Percentiles rank a stretch among this genome's conserved stretches.
Conservation (phyloP, 1,284 basidiomycete genomes). For the Rhodotorula sp. region DNA sequence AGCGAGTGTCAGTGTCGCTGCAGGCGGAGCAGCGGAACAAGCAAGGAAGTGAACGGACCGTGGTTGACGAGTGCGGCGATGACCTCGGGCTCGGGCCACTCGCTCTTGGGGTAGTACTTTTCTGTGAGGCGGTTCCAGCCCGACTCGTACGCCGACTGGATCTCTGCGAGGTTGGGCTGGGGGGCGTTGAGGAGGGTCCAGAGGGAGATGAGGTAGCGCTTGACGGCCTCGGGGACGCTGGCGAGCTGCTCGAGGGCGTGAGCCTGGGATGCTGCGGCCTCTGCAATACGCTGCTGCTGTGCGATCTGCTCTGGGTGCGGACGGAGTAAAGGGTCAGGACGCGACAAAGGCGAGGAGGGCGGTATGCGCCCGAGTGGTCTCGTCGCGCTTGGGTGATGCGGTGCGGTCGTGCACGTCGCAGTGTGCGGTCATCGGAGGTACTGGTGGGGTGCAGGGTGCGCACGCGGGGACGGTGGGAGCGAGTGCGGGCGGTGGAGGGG, state of each 20-base stretch:
- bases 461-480: too few species aligned
- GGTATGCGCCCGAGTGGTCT: too few species aligned
- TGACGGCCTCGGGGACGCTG: slow-evolving; percentile 42
- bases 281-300: slow-evolving; percentile 43
- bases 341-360: neutral
- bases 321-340: neutral
- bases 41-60: slow-evolving; percentile 57
- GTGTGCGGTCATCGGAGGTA: too few species aligned
- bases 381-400: too few species aligned
- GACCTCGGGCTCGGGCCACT: slow-evolving; percentile 97
- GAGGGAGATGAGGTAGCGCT: slow-evolving; percentile 43
- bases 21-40: neutral
- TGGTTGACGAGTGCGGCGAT: slow-evolving; percentile 92
- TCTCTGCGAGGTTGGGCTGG: slow-evolving; percentile 40
- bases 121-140: slow-evolving; percentile 96
- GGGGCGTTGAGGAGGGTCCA: slow-evolving; percentile 38
- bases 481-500: too few species aligned
- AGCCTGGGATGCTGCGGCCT: slow-evolving; percentile 37
- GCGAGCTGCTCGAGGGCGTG: slow-evolving; percentile 41
- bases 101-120: slow-evolving; percentile 88
- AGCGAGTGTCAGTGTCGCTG: neutral
- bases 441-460: too few species aligned
- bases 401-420: too few species aligned
- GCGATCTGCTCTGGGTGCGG: slow-evolving; percentile 34
- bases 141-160: slow-evolving; percentile 43